Base-by-base conservation (phyloP, 2,329 filamentous ascomycete species). In the Cercospora sojina region DNA sequence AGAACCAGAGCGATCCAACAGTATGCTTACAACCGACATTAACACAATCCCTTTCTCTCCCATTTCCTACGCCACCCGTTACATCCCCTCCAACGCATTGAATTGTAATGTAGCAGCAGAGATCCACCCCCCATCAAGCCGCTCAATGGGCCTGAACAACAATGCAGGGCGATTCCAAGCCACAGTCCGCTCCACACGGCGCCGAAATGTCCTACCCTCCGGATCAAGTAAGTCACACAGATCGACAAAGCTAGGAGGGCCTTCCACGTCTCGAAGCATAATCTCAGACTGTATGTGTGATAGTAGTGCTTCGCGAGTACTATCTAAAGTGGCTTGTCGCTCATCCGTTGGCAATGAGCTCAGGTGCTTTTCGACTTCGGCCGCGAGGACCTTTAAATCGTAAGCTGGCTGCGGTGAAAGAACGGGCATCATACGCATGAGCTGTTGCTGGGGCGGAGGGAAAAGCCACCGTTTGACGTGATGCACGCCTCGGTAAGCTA, bases 291-390 rank as follows among this genome's bases (percentile, higher is more conserved):
- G 41, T 3, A 43, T 18, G 3, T 3, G 16, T n/a, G 9, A 18
- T 10, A 0, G 2, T 1, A 20, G 7, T 1, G 0, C 3, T 1
- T 20, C 9, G n/a, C 41, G 41, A 3, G 10, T 8, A 1, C n/a
- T 1, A 43, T 43, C 7, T 1, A 43, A 10, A 43, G n/a, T 3
- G 8, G 1, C 41, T 43, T 20, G 41, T 3, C 41, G 41, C 41
- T 43, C 41, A 9, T 43, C 16, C 3, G 8, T 7, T 5, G 38
- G 38, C 5, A 43, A 9, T 8, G 16, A 43, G 38, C n/a, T 7
- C 2, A 43, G 38, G n/a, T 18, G 38, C 4, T 18, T 8, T 9
- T 9, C 5, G 38, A 43, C n/a, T n/a, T 2, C 16, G 38, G 38
- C n/a, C 16, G 6, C 5, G 38, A 43, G 8, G 6, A 3, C n/a